Percentiles rank a stretch among this genome's conserved stretches.
Evolutionary conservation across 1,284 basidiomycete genomes (phyloP).

Genomic region (Tetrapyrgos nigripes): DNA sequence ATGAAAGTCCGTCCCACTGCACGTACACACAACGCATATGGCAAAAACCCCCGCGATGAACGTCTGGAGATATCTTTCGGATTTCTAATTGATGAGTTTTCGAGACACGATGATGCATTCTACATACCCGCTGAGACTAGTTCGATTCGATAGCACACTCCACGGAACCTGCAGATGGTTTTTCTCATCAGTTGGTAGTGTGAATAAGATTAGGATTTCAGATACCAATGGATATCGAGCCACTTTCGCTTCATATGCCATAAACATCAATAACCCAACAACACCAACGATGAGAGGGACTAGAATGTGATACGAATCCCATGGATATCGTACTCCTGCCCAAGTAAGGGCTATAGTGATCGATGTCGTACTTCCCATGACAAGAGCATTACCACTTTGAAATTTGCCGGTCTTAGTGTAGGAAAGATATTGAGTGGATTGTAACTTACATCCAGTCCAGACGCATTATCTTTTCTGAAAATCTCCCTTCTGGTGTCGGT

Average conservation of each 20-base stretch:
- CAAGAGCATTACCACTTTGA: slow-evolving; percentile 5
- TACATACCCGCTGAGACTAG: neutral
- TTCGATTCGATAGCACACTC: neutral
- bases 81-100: no score
- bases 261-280: slow-evolving; percentile 12
- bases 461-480: slow-evolving; percentile 22
- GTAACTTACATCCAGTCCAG: slow-evolving; percentile 30
- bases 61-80: neutral
- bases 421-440: neutral
- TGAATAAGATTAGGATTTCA: no score
- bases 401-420: neutral
- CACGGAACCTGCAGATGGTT: neutral
- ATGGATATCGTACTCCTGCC: slow-evolving; percentile 24
- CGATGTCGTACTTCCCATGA: slow-evolving; percentile 14
- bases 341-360: slow-evolving; percentile 23
- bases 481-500: slow-evolving; percentile 29
- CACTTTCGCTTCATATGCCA: slow-evolving; percentile 19
- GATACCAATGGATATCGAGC: no score
- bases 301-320: slow-evolving; percentile 22
- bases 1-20: no score
- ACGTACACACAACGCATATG: no score
- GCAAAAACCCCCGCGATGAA: neutral
- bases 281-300: slow-evolving; percentile 22
- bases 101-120: no score
- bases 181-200: no score